phyloP scores from a whole-genome alignment of 768 basidiomycete species.

The Butyriboletus loyo region DNA sequence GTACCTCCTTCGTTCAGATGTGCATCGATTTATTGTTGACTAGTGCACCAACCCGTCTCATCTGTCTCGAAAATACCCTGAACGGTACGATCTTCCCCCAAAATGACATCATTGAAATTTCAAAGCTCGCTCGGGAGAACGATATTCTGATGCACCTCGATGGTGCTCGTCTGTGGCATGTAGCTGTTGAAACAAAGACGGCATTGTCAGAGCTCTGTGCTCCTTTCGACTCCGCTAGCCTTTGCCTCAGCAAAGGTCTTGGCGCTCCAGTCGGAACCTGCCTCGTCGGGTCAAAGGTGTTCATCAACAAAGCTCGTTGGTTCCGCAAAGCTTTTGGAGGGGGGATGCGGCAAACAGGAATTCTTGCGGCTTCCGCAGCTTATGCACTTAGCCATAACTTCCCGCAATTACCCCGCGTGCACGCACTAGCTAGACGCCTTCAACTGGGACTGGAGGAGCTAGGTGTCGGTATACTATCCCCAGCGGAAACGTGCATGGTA shows the following conservation, averaged over 20 bases:
- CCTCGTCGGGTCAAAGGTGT: slow-evolving; percentile 74
- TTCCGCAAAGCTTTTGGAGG: slow-evolving; percentile 95
- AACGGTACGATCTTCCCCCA: slow-evolving; percentile 92
- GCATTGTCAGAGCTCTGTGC: slow-evolving; percentile 73
- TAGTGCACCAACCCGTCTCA: slow-evolving; percentile 80
- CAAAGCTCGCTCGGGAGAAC: slow-evolving; percentile 64
- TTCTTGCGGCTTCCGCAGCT: slow-evolving; percentile 78
- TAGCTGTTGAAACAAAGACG: slow-evolving; percentile 69
- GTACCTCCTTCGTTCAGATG: slow-evolving; percentile 15
- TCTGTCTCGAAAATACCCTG: slow-evolving; percentile 92
- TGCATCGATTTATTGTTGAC: slow-evolving; percentile 11
- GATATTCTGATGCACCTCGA: slow-evolving; percentile 86
- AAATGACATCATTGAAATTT: slow-evolving; percentile 80
- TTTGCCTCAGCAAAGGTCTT: slow-evolving; percentile 96
- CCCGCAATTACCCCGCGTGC: slow-evolving; percentile 67
- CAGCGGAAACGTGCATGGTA: slow-evolving; percentile 92
- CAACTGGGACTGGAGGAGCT: slow-evolving; percentile 68
- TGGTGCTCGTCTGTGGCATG: slow-evolving; percentile 96
- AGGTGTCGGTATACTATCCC: slow-evolving; percentile 67
- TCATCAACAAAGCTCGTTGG: slow-evolving; percentile 77
- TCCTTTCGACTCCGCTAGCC: slow-evolving; percentile 88
- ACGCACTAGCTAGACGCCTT: slow-evolving; percentile 68
- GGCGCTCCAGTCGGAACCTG: slow-evolving; percentile 86
- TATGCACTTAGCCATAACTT: slow-evolving; percentile 87
- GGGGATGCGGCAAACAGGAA: slow-evolving; percentile 91